Evolutionary conservation across 495 filamentous ascomycete genomes (phyloP), one percentile per base, ranked within the genome.

Genomic region (Penicillium tannophilum): DNA sequence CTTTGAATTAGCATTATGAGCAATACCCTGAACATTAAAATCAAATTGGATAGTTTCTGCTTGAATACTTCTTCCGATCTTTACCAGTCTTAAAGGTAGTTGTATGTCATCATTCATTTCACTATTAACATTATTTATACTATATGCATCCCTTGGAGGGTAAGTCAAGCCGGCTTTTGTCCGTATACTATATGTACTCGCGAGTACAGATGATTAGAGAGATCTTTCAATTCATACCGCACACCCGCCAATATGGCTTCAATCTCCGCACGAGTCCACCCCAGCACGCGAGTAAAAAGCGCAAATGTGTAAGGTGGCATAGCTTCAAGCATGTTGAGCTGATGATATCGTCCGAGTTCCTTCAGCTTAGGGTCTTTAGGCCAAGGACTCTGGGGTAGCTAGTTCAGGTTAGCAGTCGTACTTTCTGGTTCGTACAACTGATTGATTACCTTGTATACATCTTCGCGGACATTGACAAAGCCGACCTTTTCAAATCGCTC

Each of bases 231-330:
- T 44, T 82, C 84, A n/a, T 74, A 75, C 41, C 80, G 75, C 4
- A 85, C 75, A 14, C 82, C 72, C 10, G 76, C 79, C 3, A 84
- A 72, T 55, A 87, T 74, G 9, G 75, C 75, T 59, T 86, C 78
- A 23, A 83, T 78, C 63, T 88, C 74, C 20, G 75, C 76, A 55
- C 71, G 14, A 53, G 76, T 49, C 78, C 82, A 84, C 3, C 82
- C 81, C 14, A 84, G 73, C n/a, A 80, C 73, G 17, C 78, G 76
- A 1, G 82, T 85, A 59, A 87, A 85, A 1, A 84, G 63, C 26
- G 76, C 77, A 48, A 81, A 79, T 28, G 69, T 76, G 50, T 84
- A 78, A 1, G 77, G 74, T 10, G 79, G 67, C 57, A 85, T 52
- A 1, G 79, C 83, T 54, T 76, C 70, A 43, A 79, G 64, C 67